Base-by-base conservation (phyloP, 2,329 filamentous ascomycete genomes). In the Diplodia mutila region DNA sequence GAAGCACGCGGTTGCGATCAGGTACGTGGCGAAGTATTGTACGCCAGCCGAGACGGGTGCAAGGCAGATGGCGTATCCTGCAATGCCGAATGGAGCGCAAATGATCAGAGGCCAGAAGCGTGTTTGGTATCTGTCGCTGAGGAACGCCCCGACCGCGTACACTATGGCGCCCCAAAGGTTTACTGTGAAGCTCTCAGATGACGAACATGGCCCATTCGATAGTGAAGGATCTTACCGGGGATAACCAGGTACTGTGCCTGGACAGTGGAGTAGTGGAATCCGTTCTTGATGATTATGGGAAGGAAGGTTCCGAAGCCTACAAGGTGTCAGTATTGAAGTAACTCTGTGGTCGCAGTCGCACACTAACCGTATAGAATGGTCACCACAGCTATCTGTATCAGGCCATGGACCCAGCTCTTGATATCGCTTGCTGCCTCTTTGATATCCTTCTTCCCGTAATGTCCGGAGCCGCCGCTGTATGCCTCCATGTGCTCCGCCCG, bases 251-350 rank as follows among this genome's bases (percentile, higher is more conserved):
- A 74, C 37, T 76, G 70, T 55, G 77, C 76, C 69, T 81, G 75
- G 12, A 79, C 73, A 0, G 77, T 78, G 1, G 77, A 78, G 65
- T 78, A 80, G 25, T 78, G 72, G 67, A 81, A 80, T 2, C 75
- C 74, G 21, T 80, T 75, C 23, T 77, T 77, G 55, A 81, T 80
- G 59, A 81, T 81, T 57, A 81, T 80, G 0, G 80, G 80, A 1
- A 82, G 70, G 59, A 82, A 82, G 0, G 79, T 81, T 3, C 79
- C 76, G 48, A 81, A 81, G 7, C 79, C 55, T 61, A 8, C 23
- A 32, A 42, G 0, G 12, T 25, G 5, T 73, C 73, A 54, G 7
- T 2, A 68, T 29, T 2, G 61, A 42, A 14, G 16, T 63, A 48
- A 4, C 5, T 16, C 14, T 5, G 1, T 3, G 34, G 65, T 61